Base-by-base conservation (phyloP, 2,329 filamentous ascomycete genomes). In the Aspergillus fischeri region DNA sequence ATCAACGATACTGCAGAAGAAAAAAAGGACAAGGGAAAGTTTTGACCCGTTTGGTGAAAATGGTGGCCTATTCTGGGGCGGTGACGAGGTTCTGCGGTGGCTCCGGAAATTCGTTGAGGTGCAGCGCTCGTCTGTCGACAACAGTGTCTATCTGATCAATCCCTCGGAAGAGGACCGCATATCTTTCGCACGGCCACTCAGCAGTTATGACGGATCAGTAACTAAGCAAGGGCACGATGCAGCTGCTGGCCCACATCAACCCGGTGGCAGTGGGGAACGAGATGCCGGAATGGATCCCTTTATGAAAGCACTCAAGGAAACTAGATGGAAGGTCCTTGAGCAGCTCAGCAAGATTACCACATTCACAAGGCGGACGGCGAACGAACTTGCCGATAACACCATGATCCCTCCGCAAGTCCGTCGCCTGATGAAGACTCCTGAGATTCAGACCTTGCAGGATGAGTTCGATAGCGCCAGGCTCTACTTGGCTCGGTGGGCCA, bases 291-390 rank as follows among this genome's bases (percentile, higher is more conserved):
- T 96, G 90, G 93, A 99, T 68, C 92, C 93, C 0, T 85, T 99
- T 51, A 90, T 90, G 63, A 97, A 96, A 73, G 90, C 92, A 49
- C 81, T 97, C 63, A 97, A 97, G 72, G 92, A 97, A 73, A 91
- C 93, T 0, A 86, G 92, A 35, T 99, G 94, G 94, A 97, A 91
- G 63, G 87, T 99, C 56, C 84, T 99, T 78, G 94, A 99, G 75
- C 94, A 95, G 73, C 89, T 99, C 68, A 96, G 92, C 76, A 94
- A 96, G 72, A 94, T 99, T 49, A 99, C 94, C 0, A 97, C 92
- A 0, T 97, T 99, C 68, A 97, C 94, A 0, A 81, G 92, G 55
- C 84, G 93, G 59, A 96, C 95, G 0, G 94, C 94, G 0, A 91
- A 96, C 67, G 92, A 96, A 51, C 85, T 97, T 49, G 86, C 91